Percentiles rank a stretch among this genome's conserved stretches.
phyloP scores from a whole-genome alignment of 1,284 basidiomycete species.

The Lignosus rhinocerotis region DNA sequence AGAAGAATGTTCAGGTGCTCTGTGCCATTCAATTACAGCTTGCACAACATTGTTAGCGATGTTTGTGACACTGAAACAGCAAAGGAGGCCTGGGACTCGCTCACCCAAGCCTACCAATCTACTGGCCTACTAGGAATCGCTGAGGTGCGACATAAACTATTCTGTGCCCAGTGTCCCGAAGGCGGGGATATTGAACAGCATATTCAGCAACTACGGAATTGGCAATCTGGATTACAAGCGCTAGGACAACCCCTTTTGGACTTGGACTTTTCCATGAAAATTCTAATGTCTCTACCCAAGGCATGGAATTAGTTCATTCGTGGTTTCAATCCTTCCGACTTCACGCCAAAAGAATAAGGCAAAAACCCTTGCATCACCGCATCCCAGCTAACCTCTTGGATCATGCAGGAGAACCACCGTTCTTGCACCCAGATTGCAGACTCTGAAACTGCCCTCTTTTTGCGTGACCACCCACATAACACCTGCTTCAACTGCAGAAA shows the following conservation, averaged over 20 bases:
- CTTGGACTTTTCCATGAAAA: conserved; percentile 24
- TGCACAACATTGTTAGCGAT: conserved; percentile 3
- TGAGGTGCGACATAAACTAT: conserved; percentile 6
- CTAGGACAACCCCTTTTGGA: conserved; percentile 2
- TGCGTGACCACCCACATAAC: background rate
- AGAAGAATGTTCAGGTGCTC: too few relatives aligned
- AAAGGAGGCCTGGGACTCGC: conserved; percentile 19
- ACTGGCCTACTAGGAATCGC: conserved; percentile 10
- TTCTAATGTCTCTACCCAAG: conserved; percentile 39
- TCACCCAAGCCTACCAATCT: conserved; percentile 8
- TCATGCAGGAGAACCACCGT: conserved; percentile 32
- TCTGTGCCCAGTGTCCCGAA: conserved; percentile 15
- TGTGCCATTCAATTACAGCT: conserved; percentile 12
- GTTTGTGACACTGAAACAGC: conserved; percentile 6
- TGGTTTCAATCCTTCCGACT: conserved; percentile 26
- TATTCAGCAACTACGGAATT: conserved; percentile 2
- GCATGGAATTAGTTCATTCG: conserved; percentile 39
- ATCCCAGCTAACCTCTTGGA: conserved; percentile 33
- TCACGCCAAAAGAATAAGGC: background rate
- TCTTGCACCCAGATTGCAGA: background rate
- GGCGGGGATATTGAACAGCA: conserved; percentile 17
- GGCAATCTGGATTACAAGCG: background rate
- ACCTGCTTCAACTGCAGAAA: conserved; percentile 8
- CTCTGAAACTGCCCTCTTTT: conserved; percentile 5
- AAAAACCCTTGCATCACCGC: conserved; percentile 16